Percentiles rank a stretch among this genome's conserved stretches.
These are phyloP conservation scores for Triticum timopheevii DNA, from an alignment of 176 grass and related monocot genomes.

Conservation along the genomic window DNA sequence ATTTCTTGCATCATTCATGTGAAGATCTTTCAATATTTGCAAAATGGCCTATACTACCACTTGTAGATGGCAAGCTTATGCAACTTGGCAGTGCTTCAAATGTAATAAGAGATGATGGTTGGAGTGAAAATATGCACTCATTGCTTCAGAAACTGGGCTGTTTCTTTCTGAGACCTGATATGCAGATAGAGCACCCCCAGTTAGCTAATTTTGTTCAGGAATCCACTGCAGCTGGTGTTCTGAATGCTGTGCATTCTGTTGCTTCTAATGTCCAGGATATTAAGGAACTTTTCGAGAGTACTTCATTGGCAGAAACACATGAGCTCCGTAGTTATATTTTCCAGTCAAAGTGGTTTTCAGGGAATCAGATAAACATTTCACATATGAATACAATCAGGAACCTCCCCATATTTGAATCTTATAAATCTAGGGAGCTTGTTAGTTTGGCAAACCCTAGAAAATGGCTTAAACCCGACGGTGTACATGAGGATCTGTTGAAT, in stretches of 20 bases:
- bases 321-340: constrained; percentile 93
- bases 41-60: constrained; percentile 92
- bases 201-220: constrained; percentile 77
- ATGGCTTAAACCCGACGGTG: constrained; percentile 95
- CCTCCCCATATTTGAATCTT: constrained; percentile 97
- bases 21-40: constrained; percentile 77
- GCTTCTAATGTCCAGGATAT: constrained; percentile 53
- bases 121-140: constrained; percentile 95
- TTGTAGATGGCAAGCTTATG: constrained; percentile 64
- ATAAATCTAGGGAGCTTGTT: constrained; percentile 79
- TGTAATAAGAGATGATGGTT: constrained; percentile 90
- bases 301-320: constrained; percentile 74
- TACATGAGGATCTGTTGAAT: constrained; percentile 81
- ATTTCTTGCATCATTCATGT: constrained; percentile 73
- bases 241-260: constrained; percentile 79
- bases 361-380: constrained; percentile 56
- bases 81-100: constrained; percentile 84
- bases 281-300: constrained; percentile 56
- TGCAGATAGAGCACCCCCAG: constrained; percentile 82
- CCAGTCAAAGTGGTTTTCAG: constrained; percentile 97
- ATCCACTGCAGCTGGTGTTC: constrained; percentile 80
- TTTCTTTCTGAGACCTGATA: constrained; percentile 71
- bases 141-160: constrained; percentile 88
- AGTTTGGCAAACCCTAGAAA: constrained; percentile 68
- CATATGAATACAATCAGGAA: constrained; percentile 70